Base-by-base conservation (phyloP, 2,329 filamentous ascomycete genomes). In the Calonectria ilicicola region DNA sequence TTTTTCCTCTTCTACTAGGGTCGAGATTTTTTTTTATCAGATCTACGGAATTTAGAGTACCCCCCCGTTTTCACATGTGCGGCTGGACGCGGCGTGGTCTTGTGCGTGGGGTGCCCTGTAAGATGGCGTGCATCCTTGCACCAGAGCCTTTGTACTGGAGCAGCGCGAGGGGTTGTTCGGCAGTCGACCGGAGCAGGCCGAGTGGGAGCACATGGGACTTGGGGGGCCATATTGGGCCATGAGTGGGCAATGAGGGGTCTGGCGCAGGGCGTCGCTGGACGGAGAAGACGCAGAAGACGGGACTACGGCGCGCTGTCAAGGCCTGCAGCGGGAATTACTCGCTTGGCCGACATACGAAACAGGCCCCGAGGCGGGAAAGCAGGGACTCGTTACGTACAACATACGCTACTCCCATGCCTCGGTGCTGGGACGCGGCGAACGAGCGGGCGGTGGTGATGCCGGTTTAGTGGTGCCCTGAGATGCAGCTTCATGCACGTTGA, bases 401-500 rank as follows among this genome's bases (percentile, higher is more conserved):
- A 65, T 67, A 47, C 47, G 40, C 63, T 58, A 47, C 42, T 29
- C 23, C 35, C 44, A 23, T 56, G 56, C 42, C 63, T 66, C 27
- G 69, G 32, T 23, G 47, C 44, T 46, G 47, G 63, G 44, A 49
- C 53, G 58, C 40, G 68, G 58, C 65, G 69, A 64, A 58, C 60
- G 40, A 60, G 56, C 47, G 58, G 53, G 47, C 38, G 46, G 27
- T 21, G 40, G 35, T 56, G 69, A 74, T 53, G 69, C 32, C 47
- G 60, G 58, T 44, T 69, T 53, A 69, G 64, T 69, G 74, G 76
- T 76, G 67, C 73, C 73, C 76, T 73, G 76, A 69, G 73, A 78
- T 77, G 76, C 73, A 75, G 65, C 68, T 74, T 73, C 73, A 72
- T 79, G 77, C 78, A 79, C 69, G 74, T 79, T 79, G 78, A 78